Conservation (phyloP, 208 protist species). For the Leishmania arabica region DNA sequence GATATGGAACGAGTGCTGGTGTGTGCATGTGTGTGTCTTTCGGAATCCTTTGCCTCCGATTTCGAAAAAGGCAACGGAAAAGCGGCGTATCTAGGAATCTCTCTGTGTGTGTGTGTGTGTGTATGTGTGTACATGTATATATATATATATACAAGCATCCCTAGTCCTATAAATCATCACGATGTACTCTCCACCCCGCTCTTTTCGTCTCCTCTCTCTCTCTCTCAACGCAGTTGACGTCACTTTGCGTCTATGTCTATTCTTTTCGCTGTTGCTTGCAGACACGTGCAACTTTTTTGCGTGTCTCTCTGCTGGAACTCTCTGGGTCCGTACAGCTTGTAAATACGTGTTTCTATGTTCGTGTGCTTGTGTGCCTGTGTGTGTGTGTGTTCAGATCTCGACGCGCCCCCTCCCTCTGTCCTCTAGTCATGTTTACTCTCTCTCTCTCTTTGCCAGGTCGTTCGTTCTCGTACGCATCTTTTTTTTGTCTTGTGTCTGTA, state of each 20-base stretch:
- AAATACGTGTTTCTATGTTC: not conserved
- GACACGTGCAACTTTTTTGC: not conserved
- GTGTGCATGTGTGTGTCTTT: too few relatives aligned
- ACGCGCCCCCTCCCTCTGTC: not conserved
- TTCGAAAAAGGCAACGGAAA: too few relatives aligned
- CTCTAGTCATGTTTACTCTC: not conserved
- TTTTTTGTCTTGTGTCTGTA: not conserved
- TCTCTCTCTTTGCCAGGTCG: not conserved
- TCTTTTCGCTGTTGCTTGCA: not conserved
- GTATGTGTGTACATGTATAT: not conserved
- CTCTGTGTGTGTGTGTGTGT: too few relatives aligned
- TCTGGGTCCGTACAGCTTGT: not conserved
- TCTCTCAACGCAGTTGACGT: not conserved
- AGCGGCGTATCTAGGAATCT: too few relatives aligned
- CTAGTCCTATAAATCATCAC: not conserved
- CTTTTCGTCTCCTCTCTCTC: not conserved
- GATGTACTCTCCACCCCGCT: not conserved
- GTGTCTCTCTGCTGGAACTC: not conserved
- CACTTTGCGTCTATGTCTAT: too few relatives aligned
- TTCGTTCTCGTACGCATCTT: conserved; percentile 2
- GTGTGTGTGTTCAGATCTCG: not conserved
- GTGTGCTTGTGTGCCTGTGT: not conserved
- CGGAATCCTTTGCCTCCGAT: too few relatives aligned
- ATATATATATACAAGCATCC: not conserved
- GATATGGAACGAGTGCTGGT: not conserved